Evolutionary conservation across 495 filamentous ascomycete species (phyloP), one percentile per base, ranked within the genome.

Genomic region (Umbilicaria muhlenbergii): DNA sequence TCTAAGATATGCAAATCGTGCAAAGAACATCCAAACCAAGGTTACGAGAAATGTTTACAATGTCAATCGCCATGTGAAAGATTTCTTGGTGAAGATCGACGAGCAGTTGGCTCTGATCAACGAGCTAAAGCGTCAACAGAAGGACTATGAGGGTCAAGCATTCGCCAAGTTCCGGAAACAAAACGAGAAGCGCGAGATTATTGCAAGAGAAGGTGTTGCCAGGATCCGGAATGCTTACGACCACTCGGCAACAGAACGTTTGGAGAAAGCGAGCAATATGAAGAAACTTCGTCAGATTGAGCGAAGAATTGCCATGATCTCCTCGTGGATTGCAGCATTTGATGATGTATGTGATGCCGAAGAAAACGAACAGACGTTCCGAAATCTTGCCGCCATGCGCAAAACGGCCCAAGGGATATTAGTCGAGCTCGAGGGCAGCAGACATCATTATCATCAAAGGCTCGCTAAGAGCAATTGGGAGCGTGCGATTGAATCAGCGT

Each of bases 21-120:
- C 91, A 17, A 99, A 99, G 73, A 99, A 99, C 57, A 99, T 99
- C 56, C 93, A 99, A 66, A 99, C 91, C 16, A 99, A 99, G 68
- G 85, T 94, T 34, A 95, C 91, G 15, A 75, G 87, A 50, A 99
- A 99, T 57, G 92, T 95, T 2, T 96, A 91, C 68, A 99, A 99
- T 55, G 92, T 99, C 50, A 96, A 99, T 57, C 81, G 91, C 41
- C 91, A 99, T 64, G 91, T 99, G 39, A 99, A 96, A 66, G 88
- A 95, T 59, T 95, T 89, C 64, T 59, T 95, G 55, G 85, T 92
- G 65, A 95, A 95, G 71, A 95, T 92, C 67, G 87, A 94, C 55
- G 87, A 94, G 66, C 88, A 95, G 58, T 84, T 89, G 71, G 78
- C 74, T 11, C 60, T 93, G 53, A 95, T 95, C 55, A 92, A 93